phyloP scores from a whole-genome alignment of 2,329 filamentous ascomycete genomes.

The Neurospora sp. region DNA sequence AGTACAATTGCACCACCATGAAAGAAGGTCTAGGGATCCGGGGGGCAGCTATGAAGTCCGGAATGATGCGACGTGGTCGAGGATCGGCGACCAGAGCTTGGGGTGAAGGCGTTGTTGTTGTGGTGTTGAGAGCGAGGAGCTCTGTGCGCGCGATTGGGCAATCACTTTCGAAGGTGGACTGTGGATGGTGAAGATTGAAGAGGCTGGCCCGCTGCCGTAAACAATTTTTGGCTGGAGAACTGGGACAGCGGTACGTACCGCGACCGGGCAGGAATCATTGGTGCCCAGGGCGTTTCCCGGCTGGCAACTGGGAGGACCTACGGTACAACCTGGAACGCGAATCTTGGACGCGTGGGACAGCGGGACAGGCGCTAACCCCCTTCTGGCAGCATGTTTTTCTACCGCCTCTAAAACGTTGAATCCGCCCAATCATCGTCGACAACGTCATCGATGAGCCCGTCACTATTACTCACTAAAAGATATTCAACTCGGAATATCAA shows the following conservation, averaged over 20 bases:
- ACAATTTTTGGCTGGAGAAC: slow-evolving; percentile 22
- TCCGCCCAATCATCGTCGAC: background rate
- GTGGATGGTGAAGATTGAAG: slow-evolving; percentile 6
- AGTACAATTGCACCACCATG: slow-evolving; percentile 7
- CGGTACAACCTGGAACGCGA: slow-evolving; percentile 1
- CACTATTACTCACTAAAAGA: background rate
- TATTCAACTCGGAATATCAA: background rate
- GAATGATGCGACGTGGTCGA: background rate
- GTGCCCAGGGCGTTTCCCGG: slow-evolving; percentile 3
- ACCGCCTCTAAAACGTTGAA: slow-evolving; percentile 7
- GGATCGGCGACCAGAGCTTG: background rate
- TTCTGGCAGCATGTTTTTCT: slow-evolving; percentile 9
- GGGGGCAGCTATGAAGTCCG: background rate
- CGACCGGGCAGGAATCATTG: slow-evolving; percentile 15
- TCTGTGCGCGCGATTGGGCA: background rate
- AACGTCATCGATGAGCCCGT: background rate
- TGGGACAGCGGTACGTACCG: background rate
- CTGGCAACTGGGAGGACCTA: background rate
- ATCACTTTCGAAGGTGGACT: background rate
- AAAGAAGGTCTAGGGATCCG: background rate
- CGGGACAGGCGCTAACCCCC: slow-evolving; percentile 8
- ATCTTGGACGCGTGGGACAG: slow-evolving; percentile 2
- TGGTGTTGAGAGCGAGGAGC: background rate
- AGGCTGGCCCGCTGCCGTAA: slow-evolving; percentile 16
- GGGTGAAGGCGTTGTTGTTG: background rate